Evolutionary conservation across 2,329 filamentous ascomycete species (phyloP).

Genomic region (Colletotrichum liaoningense): DNA sequence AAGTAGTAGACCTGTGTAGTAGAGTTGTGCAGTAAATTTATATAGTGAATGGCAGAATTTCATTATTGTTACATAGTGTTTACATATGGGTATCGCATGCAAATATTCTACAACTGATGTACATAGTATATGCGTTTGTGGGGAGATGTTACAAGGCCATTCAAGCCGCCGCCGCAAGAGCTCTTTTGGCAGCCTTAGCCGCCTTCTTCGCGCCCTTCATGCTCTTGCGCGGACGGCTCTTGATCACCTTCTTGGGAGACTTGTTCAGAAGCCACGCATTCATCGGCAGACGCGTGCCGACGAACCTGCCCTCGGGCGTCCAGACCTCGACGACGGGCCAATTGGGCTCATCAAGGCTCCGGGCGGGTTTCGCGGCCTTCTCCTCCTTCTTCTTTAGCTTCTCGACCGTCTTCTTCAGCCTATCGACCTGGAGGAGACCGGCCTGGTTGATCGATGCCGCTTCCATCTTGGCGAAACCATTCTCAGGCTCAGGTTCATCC

Average conservation of each 20-base stretch:
- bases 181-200: constrained; percentile 54
- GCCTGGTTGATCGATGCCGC: constrained; percentile 34
- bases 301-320: constrained; percentile 84
- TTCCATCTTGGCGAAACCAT: constrained; percentile 35
- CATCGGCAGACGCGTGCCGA: constrained; percentile 75
- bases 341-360: constrained; percentile 41
- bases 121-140: background rate
- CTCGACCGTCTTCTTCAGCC: no score
- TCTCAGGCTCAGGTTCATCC: background rate
- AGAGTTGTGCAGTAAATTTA: background rate
- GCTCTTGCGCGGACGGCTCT: constrained; percentile 71
- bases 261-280: constrained; percentile 76
- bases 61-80: background rate
- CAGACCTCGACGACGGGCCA: constrained; percentile 87
- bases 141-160: background rate
- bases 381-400: constrained; percentile 19
- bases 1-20: background rate
- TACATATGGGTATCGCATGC: background rate
- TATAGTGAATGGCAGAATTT: background rate
- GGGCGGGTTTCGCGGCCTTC: constrained; percentile 11
- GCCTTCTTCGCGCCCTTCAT: constrained; percentile 74
- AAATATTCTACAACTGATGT: background rate
- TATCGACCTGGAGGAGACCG: constrained; percentile 34
- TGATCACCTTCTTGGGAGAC: constrained; percentile 61
- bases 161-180: background rate